Base-by-base conservation (phyloP, 1,139 yeast genomes). In the Eremothecium cymbalariae region DNA sequence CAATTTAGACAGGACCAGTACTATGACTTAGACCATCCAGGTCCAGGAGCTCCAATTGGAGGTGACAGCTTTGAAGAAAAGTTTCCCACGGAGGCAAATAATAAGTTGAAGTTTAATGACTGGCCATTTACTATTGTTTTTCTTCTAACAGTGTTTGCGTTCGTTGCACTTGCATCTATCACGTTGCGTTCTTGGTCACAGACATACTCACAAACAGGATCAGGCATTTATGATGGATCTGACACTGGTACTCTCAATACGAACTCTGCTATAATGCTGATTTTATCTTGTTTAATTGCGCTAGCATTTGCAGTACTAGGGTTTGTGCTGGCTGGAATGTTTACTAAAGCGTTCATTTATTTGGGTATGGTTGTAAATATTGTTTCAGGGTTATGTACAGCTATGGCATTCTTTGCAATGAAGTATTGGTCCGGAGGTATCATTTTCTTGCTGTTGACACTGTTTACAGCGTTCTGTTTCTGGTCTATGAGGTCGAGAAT, bases 341-440 rank as follows among this genome's bases (percentile, higher is more conserved):
- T 72, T 36, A 84, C 95, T 8, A 66, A 68, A 39, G 56, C 69
- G 33, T 88, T 86, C 56, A 82, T 88, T 46, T 70, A 73, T 38
- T 60, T 75, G 17, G 84, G 94, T 3, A 70, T 85, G 48, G 64
- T 82, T 18, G 59, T 77, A 32, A 85, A 84, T 50, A 65, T 83
- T 19, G 51, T 77, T 1, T 57, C 83, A 38, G 88, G 93, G 1
- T 50, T 84, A 22, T 94, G 82, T 9, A 77, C 94, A 4, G 72
- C 85, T 6, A 74, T 84, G 42, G 79, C 73, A 59, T 84, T 81
- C 54, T 67, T 83, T 50, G 73, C 68, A 2, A 60, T 64, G 42
- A 62, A 66, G 23, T 79, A 83, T 56, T 84, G 77, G 63, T 77
- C 86, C 7, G 88, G 94, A 0, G 94, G 85, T 4, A 65, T 83